Evolutionary conservation across 441 rosid genomes (phyloP).

Genomic region (Omphalea diandra): DNA sequence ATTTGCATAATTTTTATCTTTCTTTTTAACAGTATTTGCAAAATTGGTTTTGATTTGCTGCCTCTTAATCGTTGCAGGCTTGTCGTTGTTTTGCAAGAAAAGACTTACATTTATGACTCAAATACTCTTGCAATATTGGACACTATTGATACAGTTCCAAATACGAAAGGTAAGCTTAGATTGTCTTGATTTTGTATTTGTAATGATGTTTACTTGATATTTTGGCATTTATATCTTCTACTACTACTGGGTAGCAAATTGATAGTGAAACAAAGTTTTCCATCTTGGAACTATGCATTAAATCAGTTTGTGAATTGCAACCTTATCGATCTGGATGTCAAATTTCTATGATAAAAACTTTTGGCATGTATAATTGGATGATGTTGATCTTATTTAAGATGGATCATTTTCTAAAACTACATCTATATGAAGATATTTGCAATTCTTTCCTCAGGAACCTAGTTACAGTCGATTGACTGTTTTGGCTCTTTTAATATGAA

Average conservation of each 20-base stretch:
- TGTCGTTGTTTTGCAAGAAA: slow-evolving; percentile 80
- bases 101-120: slow-evolving; percentile 71
- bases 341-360: not conserved
- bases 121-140: slow-evolving; percentile 70
- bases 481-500: not conserved
- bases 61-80: slow-evolving; percentile 52
- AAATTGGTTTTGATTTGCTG: not conserved
- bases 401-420: not conserved
- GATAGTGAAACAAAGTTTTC: not conserved
- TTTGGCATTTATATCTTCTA: slow-evolving; percentile 1
- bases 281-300: not conserved
- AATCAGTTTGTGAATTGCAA: not conserved
- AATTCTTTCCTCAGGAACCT: not conserved
- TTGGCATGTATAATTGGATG: not conserved
- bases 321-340: not conserved
- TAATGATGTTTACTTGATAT: not conserved
- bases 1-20: too few species aligned
- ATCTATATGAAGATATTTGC: not conserved
- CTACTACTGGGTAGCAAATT: not conserved
- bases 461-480: not conserved
- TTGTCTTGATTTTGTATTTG: slow-evolving; percentile 11
- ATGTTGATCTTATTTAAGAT: not conserved
- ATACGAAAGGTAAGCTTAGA: slow-evolving; percentile 58
- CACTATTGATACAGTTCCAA: slow-evolving; percentile 74
- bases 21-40: not conserved